phyloP scores from a whole-genome alignment of 1,139 yeast species.

The Sugiyamaella castrensis region DNA sequence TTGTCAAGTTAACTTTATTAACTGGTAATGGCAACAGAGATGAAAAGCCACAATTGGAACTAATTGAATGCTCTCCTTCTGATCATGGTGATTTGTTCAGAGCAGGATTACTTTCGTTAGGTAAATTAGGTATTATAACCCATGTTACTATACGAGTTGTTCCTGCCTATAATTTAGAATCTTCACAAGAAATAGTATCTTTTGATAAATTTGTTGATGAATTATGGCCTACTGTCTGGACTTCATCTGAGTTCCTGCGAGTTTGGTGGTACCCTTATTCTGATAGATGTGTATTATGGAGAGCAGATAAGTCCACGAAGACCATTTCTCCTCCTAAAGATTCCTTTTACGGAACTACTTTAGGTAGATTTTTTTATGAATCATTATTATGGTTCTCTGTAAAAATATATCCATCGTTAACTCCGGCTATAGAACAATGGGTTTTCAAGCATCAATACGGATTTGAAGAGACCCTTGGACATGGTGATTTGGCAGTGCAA shows the following conservation, averaged over 20 bases:
- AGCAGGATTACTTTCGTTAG: conserved; percentile 84
- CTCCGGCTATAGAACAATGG: conserved; percentile 81
- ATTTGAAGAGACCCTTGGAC: conserved; percentile 57
- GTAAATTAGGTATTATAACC: conserved; percentile 87
- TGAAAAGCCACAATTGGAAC: no score
- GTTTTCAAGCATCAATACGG: conserved; percentile 84
- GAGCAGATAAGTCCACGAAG: conserved; percentile 63
- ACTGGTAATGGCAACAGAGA: conserved; percentile 44
- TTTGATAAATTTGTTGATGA: conserved; percentile 74
- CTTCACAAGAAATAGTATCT: conserved; percentile 75
- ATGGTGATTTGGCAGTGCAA: conserved; percentile 69
- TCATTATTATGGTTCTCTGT: conserved; percentile 76
- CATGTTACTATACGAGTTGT: conserved; percentile 84
- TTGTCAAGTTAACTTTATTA: conserved; percentile 65
- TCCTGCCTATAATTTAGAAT: conserved; percentile 77
- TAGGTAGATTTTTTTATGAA: conserved; percentile 80
- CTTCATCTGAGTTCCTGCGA: conserved; percentile 84
- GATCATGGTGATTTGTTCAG: conserved; percentile 68
- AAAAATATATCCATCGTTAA: conserved; percentile 63
- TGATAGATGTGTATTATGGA: conserved; percentile 81
- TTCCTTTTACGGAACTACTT: conserved; percentile 80
- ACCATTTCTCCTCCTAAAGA: conserved; percentile 61
- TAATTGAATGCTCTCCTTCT: conserved; percentile 64
- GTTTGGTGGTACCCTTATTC: conserved; percentile 99
- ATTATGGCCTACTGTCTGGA: conserved; percentile 61